Evolutionary conservation across 2,329 filamentous ascomycete species (phyloP).

Genomic region (Colletotrichum karsti): DNA sequence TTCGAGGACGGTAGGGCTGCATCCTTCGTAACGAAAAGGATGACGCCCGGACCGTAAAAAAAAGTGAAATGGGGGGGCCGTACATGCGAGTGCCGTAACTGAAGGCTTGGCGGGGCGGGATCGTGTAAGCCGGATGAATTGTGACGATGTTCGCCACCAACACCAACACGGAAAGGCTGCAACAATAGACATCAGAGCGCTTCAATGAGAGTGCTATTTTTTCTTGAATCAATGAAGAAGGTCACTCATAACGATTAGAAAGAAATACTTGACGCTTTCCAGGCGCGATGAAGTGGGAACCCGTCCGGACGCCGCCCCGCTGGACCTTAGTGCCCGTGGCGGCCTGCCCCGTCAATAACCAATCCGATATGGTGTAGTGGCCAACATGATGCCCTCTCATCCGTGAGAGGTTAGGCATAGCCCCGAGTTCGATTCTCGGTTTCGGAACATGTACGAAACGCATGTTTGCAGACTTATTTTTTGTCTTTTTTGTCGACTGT

Average conservation of each 20-base stretch:
- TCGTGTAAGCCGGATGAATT: neutral
- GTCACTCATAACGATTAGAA: no score
- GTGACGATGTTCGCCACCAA: neutral
- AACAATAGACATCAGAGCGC: neutral
- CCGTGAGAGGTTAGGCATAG: conserved; percentile 6
- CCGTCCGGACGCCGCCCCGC: neutral
- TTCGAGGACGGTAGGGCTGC: neutral
- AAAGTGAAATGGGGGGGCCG: neutral
- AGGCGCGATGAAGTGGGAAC: neutral
- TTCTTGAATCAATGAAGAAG: no score
- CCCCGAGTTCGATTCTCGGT: conserved; percentile 26
- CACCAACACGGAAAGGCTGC: neutral
- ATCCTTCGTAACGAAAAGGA: neutral
- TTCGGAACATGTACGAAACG: neutral
- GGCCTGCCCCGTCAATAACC: fast-evolving
- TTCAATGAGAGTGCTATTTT: no score
- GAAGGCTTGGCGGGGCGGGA: neutral
- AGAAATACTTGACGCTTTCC: neutral
- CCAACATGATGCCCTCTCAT: conserved; percentile 26
- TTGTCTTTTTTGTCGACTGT: neutral
- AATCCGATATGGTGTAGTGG: conserved; percentile 27
- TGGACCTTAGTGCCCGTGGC: fast-evolving
- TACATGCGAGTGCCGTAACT: neutral
- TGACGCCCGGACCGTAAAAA: neutral
- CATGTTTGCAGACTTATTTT: neutral